Conservation (phyloP, 2,329 filamentous ascomycete species). For the Fusarium setosum region DNA sequence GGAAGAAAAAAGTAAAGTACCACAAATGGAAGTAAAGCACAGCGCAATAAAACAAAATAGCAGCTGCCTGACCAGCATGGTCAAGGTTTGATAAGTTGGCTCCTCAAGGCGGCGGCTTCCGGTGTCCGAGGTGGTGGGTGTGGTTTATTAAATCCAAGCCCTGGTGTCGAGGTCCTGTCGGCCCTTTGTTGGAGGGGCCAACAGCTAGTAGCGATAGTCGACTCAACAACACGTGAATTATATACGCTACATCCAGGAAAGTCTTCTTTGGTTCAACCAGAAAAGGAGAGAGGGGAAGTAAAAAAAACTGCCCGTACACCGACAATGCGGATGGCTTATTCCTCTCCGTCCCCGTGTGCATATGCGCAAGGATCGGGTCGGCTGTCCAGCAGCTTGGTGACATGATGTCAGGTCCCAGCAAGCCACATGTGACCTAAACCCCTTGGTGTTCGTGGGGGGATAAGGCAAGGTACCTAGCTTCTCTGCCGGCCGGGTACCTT, state of each 20-base stretch:
- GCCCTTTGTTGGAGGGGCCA: slow-evolving; percentile 33
- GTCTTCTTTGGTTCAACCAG: background rate
- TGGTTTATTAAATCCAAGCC: slow-evolving; percentile 25
- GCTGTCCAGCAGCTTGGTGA: slow-evolving; percentile 37
- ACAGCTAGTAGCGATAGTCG: background rate
- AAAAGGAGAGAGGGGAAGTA: no score
- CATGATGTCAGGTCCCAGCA: slow-evolving; percentile 43
- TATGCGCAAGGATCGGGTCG: slow-evolving; percentile 12
- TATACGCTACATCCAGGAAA: no score
- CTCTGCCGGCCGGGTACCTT: slow-evolving; percentile 24
- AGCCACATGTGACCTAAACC: slow-evolving; percentile 36
- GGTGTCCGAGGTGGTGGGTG: slow-evolving; percentile 12
- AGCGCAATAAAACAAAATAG: background rate
- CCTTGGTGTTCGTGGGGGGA: slow-evolving; percentile 33
- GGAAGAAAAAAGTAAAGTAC: slow-evolving; percentile 14
- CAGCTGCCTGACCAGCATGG: slow-evolving; percentile 8
- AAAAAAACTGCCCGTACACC: slow-evolving; percentile 20
- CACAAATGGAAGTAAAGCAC: slow-evolving; percentile 3
- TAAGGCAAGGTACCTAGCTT: slow-evolving; percentile 23
- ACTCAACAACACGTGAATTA: slow-evolving; percentile 22
- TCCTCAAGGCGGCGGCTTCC: slow-evolving; percentile 21
- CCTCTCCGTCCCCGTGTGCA: slow-evolving; percentile 12
- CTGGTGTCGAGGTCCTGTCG: slow-evolving; percentile 35
- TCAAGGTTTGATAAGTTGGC: slow-evolving; percentile 5
- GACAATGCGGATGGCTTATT: slow-evolving; percentile 22